Percentiles rank a stretch among this genome's conserved stretches.
Evolutionary conservation across 75 land plant genomes (phyloP).

Genomic region (Ceratopteris richardii): DNA sequence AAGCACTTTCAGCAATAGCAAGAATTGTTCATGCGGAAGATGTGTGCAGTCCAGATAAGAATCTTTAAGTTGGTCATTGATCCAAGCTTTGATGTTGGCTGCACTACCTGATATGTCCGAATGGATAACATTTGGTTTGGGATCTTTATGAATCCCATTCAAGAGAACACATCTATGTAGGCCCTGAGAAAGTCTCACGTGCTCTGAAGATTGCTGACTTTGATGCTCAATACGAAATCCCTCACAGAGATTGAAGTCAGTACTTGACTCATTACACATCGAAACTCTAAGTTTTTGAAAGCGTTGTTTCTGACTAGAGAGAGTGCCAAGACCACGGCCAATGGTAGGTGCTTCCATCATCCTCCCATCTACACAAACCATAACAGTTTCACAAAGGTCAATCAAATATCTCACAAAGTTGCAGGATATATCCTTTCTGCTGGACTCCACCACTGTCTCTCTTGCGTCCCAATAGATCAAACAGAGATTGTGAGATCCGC

Average conservation of each 20-base stretch:
- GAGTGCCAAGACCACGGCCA: not conserved
- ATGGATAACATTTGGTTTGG: too few species aligned
- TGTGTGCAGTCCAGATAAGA: not conserved
- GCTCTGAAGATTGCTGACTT: not conserved
- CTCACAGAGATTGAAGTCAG: constrained; percentile 8
- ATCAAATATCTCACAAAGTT: constrained; percentile 27
- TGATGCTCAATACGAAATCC: constrained; percentile 7
- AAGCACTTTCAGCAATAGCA: not conserved
- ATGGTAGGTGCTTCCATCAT: not conserved
- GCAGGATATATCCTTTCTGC: constrained; percentile 28
- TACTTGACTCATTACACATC: constrained; percentile 14
- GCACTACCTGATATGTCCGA: too few species aligned
- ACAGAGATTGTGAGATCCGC: too few species aligned
- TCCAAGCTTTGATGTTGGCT: not conserved
- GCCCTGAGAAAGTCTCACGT: not conserved
- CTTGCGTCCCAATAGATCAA: constrained; percentile 30
- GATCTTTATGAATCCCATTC: not conserved
- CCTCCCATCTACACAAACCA: constrained; percentile 14
- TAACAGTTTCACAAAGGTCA: constrained; percentile 23
- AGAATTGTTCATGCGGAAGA: not conserved
- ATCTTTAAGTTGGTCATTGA: not conserved
- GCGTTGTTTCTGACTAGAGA: constrained; percentile 5
- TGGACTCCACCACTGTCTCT: constrained; percentile 1
- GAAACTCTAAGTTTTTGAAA: constrained; percentile 16
- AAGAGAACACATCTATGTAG: not conserved